A percentile compares a stretch with the other conserved stretches of the same genome.
phyloP scores from a whole-genome alignment of 2,329 filamentous ascomycete genomes.

The Xylariaceae sp. region DNA sequence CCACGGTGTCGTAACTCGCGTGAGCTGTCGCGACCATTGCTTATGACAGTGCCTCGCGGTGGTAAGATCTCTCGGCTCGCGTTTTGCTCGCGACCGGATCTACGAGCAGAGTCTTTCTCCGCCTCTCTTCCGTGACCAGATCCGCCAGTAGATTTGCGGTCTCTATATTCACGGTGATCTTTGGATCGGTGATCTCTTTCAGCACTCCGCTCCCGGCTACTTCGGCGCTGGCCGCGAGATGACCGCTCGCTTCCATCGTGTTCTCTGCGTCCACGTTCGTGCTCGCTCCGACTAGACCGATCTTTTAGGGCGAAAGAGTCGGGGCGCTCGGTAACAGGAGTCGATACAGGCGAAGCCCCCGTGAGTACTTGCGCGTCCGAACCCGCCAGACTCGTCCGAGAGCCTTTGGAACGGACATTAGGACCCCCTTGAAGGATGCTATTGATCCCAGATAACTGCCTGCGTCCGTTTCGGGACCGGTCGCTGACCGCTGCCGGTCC shows the following conservation, averaged over 20 bases:
- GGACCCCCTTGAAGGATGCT: conserved; percentile 47
- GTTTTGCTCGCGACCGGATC: conserved; percentile 28
- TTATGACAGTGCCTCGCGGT: conserved; percentile 23
- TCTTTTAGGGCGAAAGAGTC: conserved; percentile 39
- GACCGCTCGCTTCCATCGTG: conserved; percentile 42
- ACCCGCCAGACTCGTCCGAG: conserved; percentile 42
- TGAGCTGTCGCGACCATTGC: conserved; percentile 25
- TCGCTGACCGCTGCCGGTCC: conserved; percentile 33
- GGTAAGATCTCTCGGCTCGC: conserved; percentile 22
- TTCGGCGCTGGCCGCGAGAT: conserved; percentile 39
- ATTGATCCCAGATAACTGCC: conserved; percentile 57
- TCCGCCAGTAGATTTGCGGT: conserved; percentile 27
- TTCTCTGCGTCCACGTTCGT: conserved; percentile 35
- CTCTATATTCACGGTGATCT: conserved; percentile 29
- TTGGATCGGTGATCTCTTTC: conserved; percentile 42
- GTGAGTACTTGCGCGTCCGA: conserved; percentile 54
- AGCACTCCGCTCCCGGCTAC: conserved; percentile 45
- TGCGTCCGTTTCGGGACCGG: conserved; percentile 37
- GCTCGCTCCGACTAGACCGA: conserved; percentile 35
- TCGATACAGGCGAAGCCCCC: conserved; percentile 47
- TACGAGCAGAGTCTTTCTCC: conserved; percentile 29
- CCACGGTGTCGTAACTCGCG: conserved; percentile 32
- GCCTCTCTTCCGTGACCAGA: conserved; percentile 28
- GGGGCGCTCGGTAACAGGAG: conserved; percentile 45
- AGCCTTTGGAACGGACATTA: conserved; percentile 34